phyloP scores from a whole-genome alignment of 1,284 basidiomycete species.

The Thecaphora frezii region DNA sequence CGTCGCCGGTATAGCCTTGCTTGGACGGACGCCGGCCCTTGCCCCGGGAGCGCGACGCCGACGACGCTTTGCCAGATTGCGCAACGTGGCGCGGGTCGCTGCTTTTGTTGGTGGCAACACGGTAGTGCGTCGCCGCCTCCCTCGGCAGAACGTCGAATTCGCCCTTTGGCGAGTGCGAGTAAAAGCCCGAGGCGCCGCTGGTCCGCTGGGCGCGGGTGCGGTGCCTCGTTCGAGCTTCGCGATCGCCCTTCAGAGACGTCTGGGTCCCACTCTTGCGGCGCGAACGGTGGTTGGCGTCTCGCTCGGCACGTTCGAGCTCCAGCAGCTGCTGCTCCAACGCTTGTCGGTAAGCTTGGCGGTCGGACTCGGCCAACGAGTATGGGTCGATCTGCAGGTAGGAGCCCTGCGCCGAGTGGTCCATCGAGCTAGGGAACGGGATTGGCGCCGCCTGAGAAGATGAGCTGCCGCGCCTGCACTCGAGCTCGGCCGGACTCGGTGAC shows the following conservation, averaged over 20 bases:
- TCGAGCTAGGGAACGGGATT: not conserved
- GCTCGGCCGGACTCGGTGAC: no score
- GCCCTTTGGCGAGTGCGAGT: no score
- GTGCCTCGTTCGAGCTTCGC: no score
- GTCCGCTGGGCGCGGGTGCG: no score
- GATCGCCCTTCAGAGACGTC: not conserved
- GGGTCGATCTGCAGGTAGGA: not conserved
- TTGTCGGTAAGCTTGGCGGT: not conserved
- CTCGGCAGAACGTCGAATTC: no score
- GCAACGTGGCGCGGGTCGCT: no score
- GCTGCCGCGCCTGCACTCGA: no score
- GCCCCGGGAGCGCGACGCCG: not conserved
- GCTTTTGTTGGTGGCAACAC: no score
- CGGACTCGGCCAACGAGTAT: not conserved
- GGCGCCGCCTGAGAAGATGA: not conserved
- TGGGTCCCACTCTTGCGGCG: not conserved
- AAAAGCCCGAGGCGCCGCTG: no score
- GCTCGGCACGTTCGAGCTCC: not conserved
- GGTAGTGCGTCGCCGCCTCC: no score
- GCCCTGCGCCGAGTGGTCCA: not conserved
- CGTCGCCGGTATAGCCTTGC: slow-evolving; percentile 18
- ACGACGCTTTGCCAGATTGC: not conserved
- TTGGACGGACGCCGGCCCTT: slow-evolving; percentile 4
- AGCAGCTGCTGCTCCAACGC: not conserved
- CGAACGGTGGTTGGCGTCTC: not conserved